Percentiles rank a stretch among this genome's conserved stretches.
These are phyloP conservation scores for Globisporangium apiculatum DNA, from an alignment of 352 stramenopile genomes.

Conservation along the genomic window DNA sequence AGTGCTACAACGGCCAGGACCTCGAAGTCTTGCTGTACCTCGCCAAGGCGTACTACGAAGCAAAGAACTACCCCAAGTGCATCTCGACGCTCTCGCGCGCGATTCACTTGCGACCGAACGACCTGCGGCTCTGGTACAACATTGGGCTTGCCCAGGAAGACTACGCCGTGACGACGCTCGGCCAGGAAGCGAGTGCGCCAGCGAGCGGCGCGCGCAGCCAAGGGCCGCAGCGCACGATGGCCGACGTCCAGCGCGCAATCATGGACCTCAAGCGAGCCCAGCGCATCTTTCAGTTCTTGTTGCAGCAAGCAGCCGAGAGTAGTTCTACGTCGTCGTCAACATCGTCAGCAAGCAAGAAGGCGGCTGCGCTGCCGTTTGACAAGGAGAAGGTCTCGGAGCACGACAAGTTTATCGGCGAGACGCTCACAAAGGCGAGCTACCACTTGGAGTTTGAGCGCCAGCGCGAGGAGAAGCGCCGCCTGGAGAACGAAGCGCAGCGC, in stretches of 20 bases:
- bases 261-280: slow-evolving; percentile 78
- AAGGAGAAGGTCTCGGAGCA: slow-evolving; percentile 86
- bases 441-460: slow-evolving; percentile 88
- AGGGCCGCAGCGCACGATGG: slow-evolving; percentile 70
- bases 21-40: slow-evolving; percentile 74
- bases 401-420: slow-evolving; percentile 84
- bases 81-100: slow-evolving; percentile 75
- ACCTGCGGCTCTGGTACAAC: slow-evolving; percentile 85
- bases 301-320: slow-evolving; percentile 50
- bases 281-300: slow-evolving; percentile 77
- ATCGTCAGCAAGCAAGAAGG: slow-evolving; percentile 37
- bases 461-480: slow-evolving; percentile 74
- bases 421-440: slow-evolving; percentile 80
- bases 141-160: slow-evolving; percentile 82
- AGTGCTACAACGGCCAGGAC: slow-evolving; percentile 87
- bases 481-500: slow-evolving; percentile 77
- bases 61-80: slow-evolving; percentile 85
- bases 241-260: slow-evolving; percentile 85
- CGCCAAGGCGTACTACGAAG: slow-evolving; percentile 87
- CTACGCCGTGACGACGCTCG: slow-evolving; percentile 77
- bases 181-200: slow-evolving; percentile 48
- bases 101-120: slow-evolving; percentile 72
- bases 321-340: too few species aligned
- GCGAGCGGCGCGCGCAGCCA: slow-evolving; percentile 21
- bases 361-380: slow-evolving; percentile 57